These are phyloP conservation scores for Penicillium sp. DNA, from an alignment of 2,329 filamentous ascomycete species.

Conservation along the genomic window DNA sequence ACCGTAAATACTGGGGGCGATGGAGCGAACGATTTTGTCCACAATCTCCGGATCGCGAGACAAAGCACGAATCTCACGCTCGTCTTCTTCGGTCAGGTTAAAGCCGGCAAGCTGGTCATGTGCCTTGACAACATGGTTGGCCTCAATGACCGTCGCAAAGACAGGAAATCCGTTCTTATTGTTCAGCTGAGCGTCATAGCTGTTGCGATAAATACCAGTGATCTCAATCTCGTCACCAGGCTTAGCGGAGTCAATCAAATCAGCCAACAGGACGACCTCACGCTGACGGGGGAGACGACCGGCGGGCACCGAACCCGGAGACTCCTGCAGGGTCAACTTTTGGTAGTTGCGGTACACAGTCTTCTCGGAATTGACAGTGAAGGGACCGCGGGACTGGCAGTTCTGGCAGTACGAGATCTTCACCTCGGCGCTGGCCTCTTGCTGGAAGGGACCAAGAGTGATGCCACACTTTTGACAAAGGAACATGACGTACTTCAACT, in stretches of 20 bases:
- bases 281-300: constrained; percentile 90
- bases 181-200: constrained; percentile 95
- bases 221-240: constrained; percentile 97
- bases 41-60: constrained; percentile 87
- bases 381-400: constrained; percentile 92
- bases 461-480: constrained; percentile 92
- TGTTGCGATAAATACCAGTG: constrained; percentile 96
- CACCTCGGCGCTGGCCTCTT: constrained; percentile 94
- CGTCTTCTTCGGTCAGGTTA: constrained; percentile 91
- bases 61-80: constrained; percentile 85
- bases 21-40: constrained; percentile 88
- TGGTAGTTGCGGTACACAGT: constrained; percentile 99
- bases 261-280: constrained; percentile 94
- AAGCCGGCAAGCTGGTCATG: constrained; percentile 98
- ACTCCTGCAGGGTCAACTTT: constrained; percentile 95
- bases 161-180: constrained; percentile 99
- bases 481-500: constrained; percentile 98
- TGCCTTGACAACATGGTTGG: constrained; percentile 94
- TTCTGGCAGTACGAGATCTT: constrained; percentile 96
- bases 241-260: constrained; percentile 94
- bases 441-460: constrained; percentile 92
- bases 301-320: constrained; percentile 92
- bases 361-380: constrained; percentile 94
- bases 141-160: constrained; percentile 95
- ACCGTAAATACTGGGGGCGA: constrained; percentile 96